Evolutionary conservation across 2,329 filamentous ascomycete genomes (phyloP), one percentile per base, ranked within the genome.

Genomic region (Raffaelea albimanens): DNA sequence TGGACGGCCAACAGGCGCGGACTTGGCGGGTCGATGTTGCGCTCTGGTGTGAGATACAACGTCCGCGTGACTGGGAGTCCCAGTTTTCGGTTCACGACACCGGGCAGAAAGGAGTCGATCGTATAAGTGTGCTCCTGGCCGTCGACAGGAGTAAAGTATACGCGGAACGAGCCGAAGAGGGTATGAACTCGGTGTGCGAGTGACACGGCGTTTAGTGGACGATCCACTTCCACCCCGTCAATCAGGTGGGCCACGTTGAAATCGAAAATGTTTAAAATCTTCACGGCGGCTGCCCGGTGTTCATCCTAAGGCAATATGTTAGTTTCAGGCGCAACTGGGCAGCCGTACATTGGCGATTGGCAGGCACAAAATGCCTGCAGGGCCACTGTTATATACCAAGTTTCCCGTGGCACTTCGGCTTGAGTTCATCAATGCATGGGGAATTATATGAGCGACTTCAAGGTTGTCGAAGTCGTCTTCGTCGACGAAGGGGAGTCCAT

Each of bases 201-300:
- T 5, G 62, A 65, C 14, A 67, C 55, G 19, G 66, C 65, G 52
- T 71, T 70, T 18, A 55, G 52, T 21, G 64, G 63, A 43, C 61
- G 58, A 52, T 70, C 65, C 45, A 70, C 67, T 10, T 68, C 57
- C 21, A 51, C 47, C 42, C 65, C 66, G 40, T 67, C 58, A 43
- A 69, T 67, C 2, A 67, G 45, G 53, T 62, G 55, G 10, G 56
- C 55, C 34, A 63, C 56, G 20, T 59, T 61, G 23, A 43, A 54
- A 48, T 69, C 64, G 49, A 71, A 67, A 64, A 70, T 69, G 25
- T 68, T 65, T 2, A 69, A 60, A 36, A 70, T 62, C n/a, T 56
- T 53, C 10, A 69, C 55, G 11, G 63, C 61, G 0, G 59, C 57
- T 56, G 62, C 49, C 51, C 63, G 62, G 49, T 53, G 16, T 50